These are phyloP conservation scores for Pneumocystis sp. DNA, from an alignment of 1,139 yeast genomes.

Conservation along the genomic window DNA sequence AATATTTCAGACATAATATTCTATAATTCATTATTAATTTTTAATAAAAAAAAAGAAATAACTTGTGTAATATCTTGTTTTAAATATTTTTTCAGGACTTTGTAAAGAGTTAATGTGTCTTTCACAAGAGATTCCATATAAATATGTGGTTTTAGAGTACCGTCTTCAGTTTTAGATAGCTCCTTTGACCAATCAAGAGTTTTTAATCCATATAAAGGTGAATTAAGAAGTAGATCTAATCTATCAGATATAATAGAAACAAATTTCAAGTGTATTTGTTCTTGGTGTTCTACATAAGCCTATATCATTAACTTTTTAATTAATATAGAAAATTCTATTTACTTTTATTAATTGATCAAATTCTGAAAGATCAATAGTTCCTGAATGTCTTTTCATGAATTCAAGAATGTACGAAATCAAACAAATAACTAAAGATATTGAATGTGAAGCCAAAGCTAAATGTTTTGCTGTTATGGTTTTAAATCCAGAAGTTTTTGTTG, in stretches of 20 bases:
- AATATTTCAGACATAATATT: neutral
- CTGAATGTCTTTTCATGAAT: constrained; percentile 20
- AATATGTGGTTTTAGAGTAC: constrained; percentile 25
- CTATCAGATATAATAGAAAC: constrained; percentile 59
- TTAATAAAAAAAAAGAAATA: neutral
- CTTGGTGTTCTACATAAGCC: constrained; percentile 43
- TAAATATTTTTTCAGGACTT: constrained; percentile 44
- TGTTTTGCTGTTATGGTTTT: constrained; percentile 65
- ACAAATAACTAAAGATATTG: constrained; percentile 30
- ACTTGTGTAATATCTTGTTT: constrained; percentile 5
- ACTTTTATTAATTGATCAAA: constrained; percentile 5
- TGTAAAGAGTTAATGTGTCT: constrained; percentile 49
- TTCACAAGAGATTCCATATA: constrained; percentile 57
- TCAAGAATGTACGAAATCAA: constrained; percentile 27
- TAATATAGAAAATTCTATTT: constrained; percentile 19
- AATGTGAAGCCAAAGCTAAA: constrained; percentile 54
- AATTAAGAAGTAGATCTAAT: constrained; percentile 35
- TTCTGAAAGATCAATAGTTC: constrained; percentile 9
- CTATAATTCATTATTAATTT: neutral
- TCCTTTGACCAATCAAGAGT: constrained; percentile 16
- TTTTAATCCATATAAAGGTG: constrained; percentile 31
- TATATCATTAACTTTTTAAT: constrained; percentile 26
- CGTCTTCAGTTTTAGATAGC: constrained; percentile 21
- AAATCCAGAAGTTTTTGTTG: constrained; percentile 59
- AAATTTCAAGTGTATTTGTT: constrained; percentile 50